A percentile compares a stretch with the other conserved stretches of the same genome.
Conservation (phyloP, 2,329 filamentous ascomycete species). For the Mariannaea elegans region DNA sequence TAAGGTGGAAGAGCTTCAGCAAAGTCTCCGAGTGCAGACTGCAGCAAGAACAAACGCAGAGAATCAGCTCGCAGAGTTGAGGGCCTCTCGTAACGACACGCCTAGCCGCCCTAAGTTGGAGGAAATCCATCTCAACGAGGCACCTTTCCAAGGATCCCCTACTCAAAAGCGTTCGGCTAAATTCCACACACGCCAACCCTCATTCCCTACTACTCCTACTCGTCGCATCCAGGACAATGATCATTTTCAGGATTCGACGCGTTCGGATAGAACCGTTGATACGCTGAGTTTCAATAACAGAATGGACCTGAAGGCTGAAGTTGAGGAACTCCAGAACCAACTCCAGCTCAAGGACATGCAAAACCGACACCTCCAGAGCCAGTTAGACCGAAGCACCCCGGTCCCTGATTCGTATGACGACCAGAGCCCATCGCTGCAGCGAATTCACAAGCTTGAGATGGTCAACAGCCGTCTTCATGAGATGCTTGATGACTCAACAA, state of each 20-base stretch:
- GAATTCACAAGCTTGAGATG: slow-evolving; percentile 90
- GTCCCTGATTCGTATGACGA: slow-evolving; percentile 74
- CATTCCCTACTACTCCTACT: slow-evolving; percentile 80
- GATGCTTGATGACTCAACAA: slow-evolving; percentile 91
- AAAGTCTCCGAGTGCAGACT: slow-evolving; percentile 83
- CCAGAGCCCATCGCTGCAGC: slow-evolving; percentile 79
- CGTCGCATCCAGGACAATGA: slow-evolving; percentile 73
- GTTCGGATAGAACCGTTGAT: slow-evolving; percentile 85
- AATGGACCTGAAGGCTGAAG: slow-evolving; percentile 89
- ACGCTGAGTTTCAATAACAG: slow-evolving; percentile 84
- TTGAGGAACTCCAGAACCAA: slow-evolving; percentile 93
- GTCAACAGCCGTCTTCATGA: slow-evolving; percentile 92
- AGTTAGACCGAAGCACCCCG: slow-evolving; percentile 76
- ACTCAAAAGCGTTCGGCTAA: slow-evolving; percentile 71
- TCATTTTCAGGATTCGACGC: slow-evolving; percentile 74
- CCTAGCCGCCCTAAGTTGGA: slow-evolving; percentile 80
- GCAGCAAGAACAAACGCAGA: slow-evolving; percentile 86
- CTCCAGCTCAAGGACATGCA: slow-evolving; percentile 95
- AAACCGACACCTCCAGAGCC: slow-evolving; percentile 89
- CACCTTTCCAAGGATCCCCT: slow-evolving; percentile 77
- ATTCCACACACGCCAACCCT: slow-evolving; percentile 66
- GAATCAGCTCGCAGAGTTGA: slow-evolving; percentile 79
- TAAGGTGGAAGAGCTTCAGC: slow-evolving; percentile 88
- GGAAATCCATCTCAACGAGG: slow-evolving; percentile 87
- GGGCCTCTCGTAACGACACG: slow-evolving; percentile 76